Percentiles rank a stretch among this genome's conserved stretches.
phyloP scores from a whole-genome alignment of 345 rosid genomes.

The Lepidium aucheri region DNA sequence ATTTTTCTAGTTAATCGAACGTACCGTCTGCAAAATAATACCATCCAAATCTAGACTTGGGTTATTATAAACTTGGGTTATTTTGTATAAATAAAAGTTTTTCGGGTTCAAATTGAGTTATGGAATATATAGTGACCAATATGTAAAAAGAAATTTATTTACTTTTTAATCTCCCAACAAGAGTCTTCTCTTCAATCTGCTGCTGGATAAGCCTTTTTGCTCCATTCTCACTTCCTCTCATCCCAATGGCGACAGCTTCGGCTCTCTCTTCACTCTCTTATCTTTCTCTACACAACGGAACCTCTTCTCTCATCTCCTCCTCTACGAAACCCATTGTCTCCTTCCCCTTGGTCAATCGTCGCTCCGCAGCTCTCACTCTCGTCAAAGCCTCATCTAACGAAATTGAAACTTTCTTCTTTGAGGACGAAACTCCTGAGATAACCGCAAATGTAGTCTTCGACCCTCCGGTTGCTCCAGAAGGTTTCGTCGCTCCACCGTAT shows the following conservation, averaged over 20 bases:
- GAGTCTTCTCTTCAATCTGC: not conserved
- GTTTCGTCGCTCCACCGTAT: conserved; percentile 41
- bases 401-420: conserved; percentile 47
- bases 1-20: no score
- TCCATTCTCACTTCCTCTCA: conserved; percentile 2
- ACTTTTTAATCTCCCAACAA: not conserved
- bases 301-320: conserved; percentile 26
- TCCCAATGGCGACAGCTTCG: conserved; percentile 33
- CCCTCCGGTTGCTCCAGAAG: conserved; percentile 60
- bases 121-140: not conserved
- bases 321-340: conserved; percentile 10
- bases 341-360: conserved; percentile 20
- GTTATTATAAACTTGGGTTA: no score
- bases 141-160: not conserved
- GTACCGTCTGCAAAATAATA: no score
- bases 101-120: not conserved
- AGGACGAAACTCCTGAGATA: conserved; percentile 27
- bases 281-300: conserved; percentile 20
- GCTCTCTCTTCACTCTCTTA: conserved; percentile 33
- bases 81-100: not conserved
- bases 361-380: conserved; percentile 8
- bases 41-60: no score
- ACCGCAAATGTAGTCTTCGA: conserved; percentile 44
- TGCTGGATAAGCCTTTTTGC: conserved; percentile 25
- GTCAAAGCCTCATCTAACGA: conserved; percentile 31